A percentile compares a stretch with the other conserved stretches of the same genome.
phyloP scores from a whole-genome alignment of 768 basidiomycete genomes.

The Rhizopogon vinicolor region DNA sequence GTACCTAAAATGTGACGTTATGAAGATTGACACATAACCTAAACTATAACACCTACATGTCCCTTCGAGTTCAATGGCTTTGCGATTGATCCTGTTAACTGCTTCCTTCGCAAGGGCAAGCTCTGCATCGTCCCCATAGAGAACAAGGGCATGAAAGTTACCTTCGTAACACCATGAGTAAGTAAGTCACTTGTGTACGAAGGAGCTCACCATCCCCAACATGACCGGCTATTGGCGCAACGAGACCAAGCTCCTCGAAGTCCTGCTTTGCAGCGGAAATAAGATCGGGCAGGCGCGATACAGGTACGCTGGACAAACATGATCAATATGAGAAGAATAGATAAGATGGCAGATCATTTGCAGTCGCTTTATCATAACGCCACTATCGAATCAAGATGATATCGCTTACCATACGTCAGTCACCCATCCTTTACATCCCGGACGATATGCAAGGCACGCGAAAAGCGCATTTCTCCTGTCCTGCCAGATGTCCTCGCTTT shows the following conservation, averaged over 20 bases:
- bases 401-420: conserved; percentile 32
- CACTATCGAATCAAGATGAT: background rate
- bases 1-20: conserved; percentile 18
- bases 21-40: background rate
- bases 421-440: conserved; percentile 33
- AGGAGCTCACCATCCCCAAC: conserved; percentile 33
- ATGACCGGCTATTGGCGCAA: conserved; percentile 40
- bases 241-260: conserved; percentile 34
- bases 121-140: conserved; percentile 34
- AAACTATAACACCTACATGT: conserved; percentile 22
- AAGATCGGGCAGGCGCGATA: conserved; percentile 29
- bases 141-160: conserved; percentile 37
- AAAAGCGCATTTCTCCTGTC: conserved; percentile 23
- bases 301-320: conserved; percentile 22
- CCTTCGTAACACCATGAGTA: conserved; percentile 21
- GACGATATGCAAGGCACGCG: conserved; percentile 23
- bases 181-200: background rate
- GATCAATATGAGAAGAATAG: background rate
- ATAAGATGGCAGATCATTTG: background rate
- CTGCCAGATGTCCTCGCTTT: conserved; percentile 35
- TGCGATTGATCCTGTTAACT: conserved; percentile 27
- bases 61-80: conserved; percentile 31
- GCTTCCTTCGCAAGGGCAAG: conserved; percentile 25
- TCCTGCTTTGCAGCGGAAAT: conserved; percentile 42
- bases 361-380: background rate